Conservation (phyloP, 768 basidiomycete genomes). For the Roridomyces roridus region DNA sequence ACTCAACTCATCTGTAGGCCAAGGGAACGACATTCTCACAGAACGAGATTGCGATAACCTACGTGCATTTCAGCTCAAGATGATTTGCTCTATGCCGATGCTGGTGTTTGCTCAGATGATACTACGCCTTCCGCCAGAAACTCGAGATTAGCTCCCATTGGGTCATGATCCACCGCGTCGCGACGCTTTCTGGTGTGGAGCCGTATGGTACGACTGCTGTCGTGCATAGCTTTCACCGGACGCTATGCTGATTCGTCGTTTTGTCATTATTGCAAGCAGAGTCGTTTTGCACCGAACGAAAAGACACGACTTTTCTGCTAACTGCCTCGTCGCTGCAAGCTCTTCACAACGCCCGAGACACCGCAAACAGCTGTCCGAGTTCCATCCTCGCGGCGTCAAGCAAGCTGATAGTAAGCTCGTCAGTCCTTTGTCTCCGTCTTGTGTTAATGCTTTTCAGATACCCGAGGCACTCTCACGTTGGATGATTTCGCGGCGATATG, state of each 20-base stretch:
- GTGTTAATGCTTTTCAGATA: no score
- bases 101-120: constrained; percentile 34
- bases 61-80: constrained; percentile 29
- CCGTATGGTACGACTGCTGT: constrained; percentile 39
- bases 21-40: constrained; percentile 28
- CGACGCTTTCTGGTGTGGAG: constrained; percentile 31
- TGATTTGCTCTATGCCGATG: constrained; percentile 32
- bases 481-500: no score
- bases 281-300: neutral
- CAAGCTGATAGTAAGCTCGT: no score
- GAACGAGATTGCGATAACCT: constrained; percentile 35
- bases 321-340: no score
- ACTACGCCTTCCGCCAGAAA: constrained; percentile 29
- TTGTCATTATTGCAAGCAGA: constrained; percentile 29
- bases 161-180: constrained; percentile 30
- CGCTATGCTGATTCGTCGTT: constrained; percentile 12
- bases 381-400: no score
- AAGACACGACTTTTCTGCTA: constrained; percentile 31
- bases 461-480: no score
- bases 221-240: constrained; percentile 38
- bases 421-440: no score
- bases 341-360: no score
- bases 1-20: no score
- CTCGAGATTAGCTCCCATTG: constrained; percentile 33
- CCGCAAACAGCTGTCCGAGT: no score